phyloP scores from a whole-genome alignment of 352 stramenopile species.

The Phytopythium ostracodes region DNA sequence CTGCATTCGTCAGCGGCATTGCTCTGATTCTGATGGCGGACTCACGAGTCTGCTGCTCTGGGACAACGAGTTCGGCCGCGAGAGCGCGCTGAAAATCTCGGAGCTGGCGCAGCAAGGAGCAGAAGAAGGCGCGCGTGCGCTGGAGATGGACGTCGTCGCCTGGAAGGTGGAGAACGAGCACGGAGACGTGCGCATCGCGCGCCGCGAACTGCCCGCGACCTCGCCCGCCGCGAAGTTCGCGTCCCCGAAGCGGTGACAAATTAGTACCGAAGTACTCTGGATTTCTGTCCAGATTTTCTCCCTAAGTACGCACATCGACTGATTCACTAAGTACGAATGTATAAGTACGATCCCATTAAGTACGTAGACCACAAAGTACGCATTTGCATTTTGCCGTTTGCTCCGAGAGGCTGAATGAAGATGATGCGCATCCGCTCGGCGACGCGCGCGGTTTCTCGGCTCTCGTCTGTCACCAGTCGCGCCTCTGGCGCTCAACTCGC shows the following conservation, averaged over 20 bases:
- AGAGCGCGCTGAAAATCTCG: conserved; percentile 28
- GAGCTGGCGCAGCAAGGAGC: conserved; percentile 31
- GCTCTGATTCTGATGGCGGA: conserved; percentile 18
- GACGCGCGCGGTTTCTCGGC: neutral
- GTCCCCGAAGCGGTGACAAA: conserved; percentile 47
- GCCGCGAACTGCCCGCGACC: conserved; percentile 22
- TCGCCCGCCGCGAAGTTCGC: conserved; percentile 27
- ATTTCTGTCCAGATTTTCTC: neutral
- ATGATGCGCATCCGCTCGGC: neutral
- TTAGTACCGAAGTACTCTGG: too few relatives aligned
- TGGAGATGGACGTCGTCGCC: conserved; percentile 60
- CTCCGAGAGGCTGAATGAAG: neutral
- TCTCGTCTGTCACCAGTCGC: neutral
- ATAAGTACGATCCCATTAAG: too few relatives aligned
- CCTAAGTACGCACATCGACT: conserved; percentile 5
- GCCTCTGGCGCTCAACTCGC: neutral
- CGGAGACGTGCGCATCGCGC: conserved; percentile 42
- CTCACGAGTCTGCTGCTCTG: conserved; percentile 53
- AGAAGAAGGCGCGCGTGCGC: conserved; percentile 28
- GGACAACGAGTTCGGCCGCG: conserved; percentile 62
- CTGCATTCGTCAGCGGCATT: conserved; percentile 30
- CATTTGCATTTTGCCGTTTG: neutral
- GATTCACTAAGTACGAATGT: too few relatives aligned
- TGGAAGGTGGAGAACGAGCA: conserved; percentile 17
- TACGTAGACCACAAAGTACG: too few relatives aligned